Evolutionary conservation across 2,329 filamentous ascomycete genomes (phyloP), one percentile per base, ranked within the genome.

Genomic region (Aplosporella prunicola): DNA sequence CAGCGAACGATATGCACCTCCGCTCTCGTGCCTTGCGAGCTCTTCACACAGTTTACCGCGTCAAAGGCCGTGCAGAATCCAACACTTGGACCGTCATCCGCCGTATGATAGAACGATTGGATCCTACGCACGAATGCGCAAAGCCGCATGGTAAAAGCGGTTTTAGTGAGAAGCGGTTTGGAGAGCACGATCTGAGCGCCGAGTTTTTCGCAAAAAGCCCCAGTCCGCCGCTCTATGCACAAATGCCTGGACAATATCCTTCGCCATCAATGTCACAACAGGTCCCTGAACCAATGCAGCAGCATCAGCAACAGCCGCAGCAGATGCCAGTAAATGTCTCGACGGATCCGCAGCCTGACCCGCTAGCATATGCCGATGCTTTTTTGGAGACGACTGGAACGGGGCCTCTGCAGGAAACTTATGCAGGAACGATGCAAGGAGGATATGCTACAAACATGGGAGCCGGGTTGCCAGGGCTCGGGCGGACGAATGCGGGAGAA

Each of bases 31-130:
- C 56, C 17, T 46, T 56, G 33, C 54, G 56, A 14, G 58, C 58
- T 5, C 40, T 60, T 2, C 49, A 51, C 33, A 55, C 57, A 1
- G 44, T 60, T 4, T 50, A 56, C 26, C 28, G 51, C 53, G 41
- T 55, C 51, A 9, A 49, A 51, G 23, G 43, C 51, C 13, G 45
- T 57, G 4, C 54, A 22, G 52, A 56, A 30, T 57, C 57, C 20
- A 47, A 48, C 14, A 52, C 56, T 16, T 61, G 58, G 58, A 45
- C 51, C 15, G 57, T 53, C 11, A 52, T 60, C 7, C 56, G 55
- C 18, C 47, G 47, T 28, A 61, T 61, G 56, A 60, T 61, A 27
- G 58, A 61, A 36, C 55, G 52, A 38, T 49, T 53, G 4, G 43
- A 58, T 15, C 44, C 47, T 2, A 53, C 57, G 28, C 47, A 54